These are phyloP conservation scores for Irpex lacteus DNA, from an alignment of 1,284 basidiomycete genomes.

Conservation along the genomic window DNA sequence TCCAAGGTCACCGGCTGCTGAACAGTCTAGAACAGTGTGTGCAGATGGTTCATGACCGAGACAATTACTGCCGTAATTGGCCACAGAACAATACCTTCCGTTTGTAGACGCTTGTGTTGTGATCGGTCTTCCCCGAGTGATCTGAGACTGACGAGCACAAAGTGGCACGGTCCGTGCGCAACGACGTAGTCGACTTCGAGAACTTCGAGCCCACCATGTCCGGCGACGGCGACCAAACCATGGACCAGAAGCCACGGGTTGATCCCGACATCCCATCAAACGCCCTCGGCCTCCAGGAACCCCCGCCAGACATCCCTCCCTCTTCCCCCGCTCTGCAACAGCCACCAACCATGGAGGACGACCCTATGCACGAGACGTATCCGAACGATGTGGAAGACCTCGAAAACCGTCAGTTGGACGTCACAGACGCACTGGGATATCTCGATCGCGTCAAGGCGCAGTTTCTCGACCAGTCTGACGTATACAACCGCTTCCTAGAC, in stretches of 20 bases:
- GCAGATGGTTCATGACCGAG: too few species aligned
- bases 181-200: neutral
- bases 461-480: conserved; percentile 85
- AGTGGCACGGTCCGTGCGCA: conserved; percentile 1
- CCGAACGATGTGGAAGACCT: conserved; percentile 1
- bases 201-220: conserved; percentile 8
- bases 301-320: neutral
- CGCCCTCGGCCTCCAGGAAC: neutral
- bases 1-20: too few species aligned
- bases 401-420: conserved; percentile 58
- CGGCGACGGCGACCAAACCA: conserved; percentile 6
- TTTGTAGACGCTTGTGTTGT: neutral
- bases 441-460: conserved; percentile 91
- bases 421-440: conserved; percentile 91
- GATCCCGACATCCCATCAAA: neutral
- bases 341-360: neutral
- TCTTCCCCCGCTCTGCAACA: neutral
- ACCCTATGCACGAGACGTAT: neutral
- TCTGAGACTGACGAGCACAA: neutral
- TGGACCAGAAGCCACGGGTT: neutral
- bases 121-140: neutral
- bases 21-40: too few species aligned
- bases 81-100: neutral
- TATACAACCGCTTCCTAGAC: conserved; percentile 94
- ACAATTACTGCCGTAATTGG: too few species aligned